Base-by-base conservation (phyloP, 371 early-diverging fungal species). In the Mucor circinelloides region DNA sequence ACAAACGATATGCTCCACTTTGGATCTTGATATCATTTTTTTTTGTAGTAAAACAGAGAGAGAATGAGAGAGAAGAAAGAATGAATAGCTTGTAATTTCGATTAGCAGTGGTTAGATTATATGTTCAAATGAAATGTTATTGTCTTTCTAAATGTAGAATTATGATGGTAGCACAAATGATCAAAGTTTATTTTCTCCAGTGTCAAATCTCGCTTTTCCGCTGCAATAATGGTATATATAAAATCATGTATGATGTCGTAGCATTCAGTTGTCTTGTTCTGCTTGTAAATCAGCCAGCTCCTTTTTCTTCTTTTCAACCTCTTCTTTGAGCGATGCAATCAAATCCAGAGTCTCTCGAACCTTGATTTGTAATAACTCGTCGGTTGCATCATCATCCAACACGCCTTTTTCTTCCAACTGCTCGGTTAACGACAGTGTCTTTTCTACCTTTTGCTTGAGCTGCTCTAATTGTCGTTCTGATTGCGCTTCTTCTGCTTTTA, bases 1-100 rank as follows among this genome's bases (percentile, higher is more conserved):
- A 30, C 78, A 74, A n/a, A 72, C 19, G 19, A 82, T 74, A 52
- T 79, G 69, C 54, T 82, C 79, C 6, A 82, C 62, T 68, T 82
- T 82, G 4, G 79, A 74, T 30, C 79, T 68, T 40, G 82, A 82
- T 52, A 77, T 63, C 74, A 77, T 75, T 13, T 25, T 34, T 46
- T 60, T 67, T 61, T 59, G 34, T n/a, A 1, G 55, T 40, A 57
- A 67, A 28, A 9, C 13, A 32, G 27, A 60, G 23, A 23, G 44
- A 25, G 9, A 10, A 44, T 52, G 23, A n/a, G 31, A 38, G 38
- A 59, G 55, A 64, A 21, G 48, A 40, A 40, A 50, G 23, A 19
- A 9, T 25, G 50, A 50, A 4, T 23, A 50, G 8, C 10, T 23
- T 10, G 1, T 4, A 50, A 9, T 50, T 50, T 8, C 4, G 0